These are phyloP conservation scores for Xerocomus brunneocitrinus DNA, from an alignment of 768 basidiomycete genomes.

Conservation along the genomic window DNA sequence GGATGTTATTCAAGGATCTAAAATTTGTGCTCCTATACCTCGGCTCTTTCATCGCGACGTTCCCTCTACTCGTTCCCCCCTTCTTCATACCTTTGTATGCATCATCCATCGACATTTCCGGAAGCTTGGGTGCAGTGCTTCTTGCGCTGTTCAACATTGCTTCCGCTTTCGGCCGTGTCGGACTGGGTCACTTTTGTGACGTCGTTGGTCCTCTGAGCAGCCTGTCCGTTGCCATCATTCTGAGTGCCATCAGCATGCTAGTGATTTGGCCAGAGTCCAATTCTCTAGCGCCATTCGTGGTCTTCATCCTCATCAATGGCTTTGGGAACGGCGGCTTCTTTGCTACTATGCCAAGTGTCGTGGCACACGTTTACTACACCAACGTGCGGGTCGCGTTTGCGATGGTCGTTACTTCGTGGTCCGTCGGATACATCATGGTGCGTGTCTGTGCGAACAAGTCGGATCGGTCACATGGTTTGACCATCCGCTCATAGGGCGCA, in stretches of 20 bases:
- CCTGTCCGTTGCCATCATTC: slow-evolving; percentile 23
- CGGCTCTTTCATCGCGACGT: slow-evolving; percentile 32
- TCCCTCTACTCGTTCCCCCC: slow-evolving; percentile 34
- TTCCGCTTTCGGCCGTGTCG: slow-evolving; percentile 31
- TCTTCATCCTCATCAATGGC: slow-evolving; percentile 27
- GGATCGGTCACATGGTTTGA: background rate
- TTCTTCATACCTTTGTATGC: slow-evolving; percentile 37
- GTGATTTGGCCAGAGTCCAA: slow-evolving; percentile 28
- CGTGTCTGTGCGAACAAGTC: background rate
- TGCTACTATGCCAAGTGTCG: slow-evolving; percentile 31
- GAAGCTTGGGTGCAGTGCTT: slow-evolving; percentile 23
- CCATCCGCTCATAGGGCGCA: slow-evolving; percentile 17
- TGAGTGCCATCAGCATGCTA: slow-evolving; percentile 29
- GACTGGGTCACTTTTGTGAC: slow-evolving; percentile 28
- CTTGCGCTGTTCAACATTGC: slow-evolving; percentile 34
- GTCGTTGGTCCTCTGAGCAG: slow-evolving; percentile 28
- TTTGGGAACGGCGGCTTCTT: slow-evolving; percentile 32
- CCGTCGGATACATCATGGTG: slow-evolving; percentile 26
- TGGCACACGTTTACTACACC: slow-evolving; percentile 28
- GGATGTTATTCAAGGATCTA: slow-evolving; percentile 29
- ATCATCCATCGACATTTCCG: slow-evolving; percentile 24
- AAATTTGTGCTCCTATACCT: slow-evolving; percentile 28
- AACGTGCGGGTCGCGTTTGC: slow-evolving; percentile 30
- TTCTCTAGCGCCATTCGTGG: slow-evolving; percentile 20
- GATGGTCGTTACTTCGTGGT: slow-evolving; percentile 33